phyloP scores from a whole-genome alignment of 331 rosid species.

The Quercus tomentella region DNA sequence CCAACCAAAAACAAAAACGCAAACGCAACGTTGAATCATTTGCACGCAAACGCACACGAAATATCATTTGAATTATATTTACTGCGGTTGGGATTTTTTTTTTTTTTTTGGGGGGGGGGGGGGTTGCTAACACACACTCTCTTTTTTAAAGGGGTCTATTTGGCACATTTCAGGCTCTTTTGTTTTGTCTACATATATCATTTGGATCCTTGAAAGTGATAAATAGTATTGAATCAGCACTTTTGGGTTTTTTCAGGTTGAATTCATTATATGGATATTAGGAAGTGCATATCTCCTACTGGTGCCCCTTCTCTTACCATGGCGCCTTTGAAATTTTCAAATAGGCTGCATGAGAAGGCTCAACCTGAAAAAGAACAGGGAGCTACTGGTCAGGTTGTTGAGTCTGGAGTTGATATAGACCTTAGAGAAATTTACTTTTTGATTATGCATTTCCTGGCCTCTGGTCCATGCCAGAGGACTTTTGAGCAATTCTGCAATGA shows the following conservation, averaged over 20 bases:
- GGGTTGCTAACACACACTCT: neutral
- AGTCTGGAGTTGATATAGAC: conserved; percentile 57
- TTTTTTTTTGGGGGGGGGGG: neutral
- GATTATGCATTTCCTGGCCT: conserved; percentile 71
- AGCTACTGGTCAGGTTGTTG: conserved; percentile 24
- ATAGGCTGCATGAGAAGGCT: conserved; percentile 50
- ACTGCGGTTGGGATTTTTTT: neutral
- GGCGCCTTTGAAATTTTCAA: conserved; percentile 41
- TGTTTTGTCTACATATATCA: neutral
- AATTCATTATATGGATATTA: conserved; percentile 42
- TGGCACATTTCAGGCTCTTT: neutral
- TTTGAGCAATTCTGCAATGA: conserved; percentile 56
- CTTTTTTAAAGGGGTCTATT: neutral
- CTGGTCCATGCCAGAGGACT: conserved; percentile 75
- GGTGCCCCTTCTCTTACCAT: conserved; percentile 33
- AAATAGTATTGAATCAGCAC: neutral
- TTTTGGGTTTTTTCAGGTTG: conserved; percentile 34
- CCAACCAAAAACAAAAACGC: no score
- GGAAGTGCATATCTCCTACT: conserved; percentile 51
- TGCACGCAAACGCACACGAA: neutral
- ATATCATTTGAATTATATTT: neutral
- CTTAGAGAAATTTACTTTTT: conserved; percentile 72
- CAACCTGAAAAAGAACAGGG: conserved; percentile 25
- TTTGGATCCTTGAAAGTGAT: conserved; percentile 8
- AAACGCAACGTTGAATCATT: no score